These are phyloP conservation scores for Juncus inflexus DNA, from an alignment of 176 grass and related monocot species.

Conservation along the genomic window DNA sequence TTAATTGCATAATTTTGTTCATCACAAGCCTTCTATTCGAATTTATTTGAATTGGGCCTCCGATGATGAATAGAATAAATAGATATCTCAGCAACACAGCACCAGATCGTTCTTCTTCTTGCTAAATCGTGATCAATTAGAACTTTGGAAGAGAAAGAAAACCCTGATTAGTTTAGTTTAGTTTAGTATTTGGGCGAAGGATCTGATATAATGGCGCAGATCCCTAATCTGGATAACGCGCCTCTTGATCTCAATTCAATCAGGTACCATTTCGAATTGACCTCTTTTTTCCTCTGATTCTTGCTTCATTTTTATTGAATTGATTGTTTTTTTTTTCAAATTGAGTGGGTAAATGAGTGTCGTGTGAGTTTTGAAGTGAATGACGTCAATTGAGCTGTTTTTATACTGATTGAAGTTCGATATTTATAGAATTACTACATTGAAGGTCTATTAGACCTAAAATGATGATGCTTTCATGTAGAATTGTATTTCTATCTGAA, in stretches of 20 bases:
- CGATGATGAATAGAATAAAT: too few species aligned
- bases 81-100: too few species aligned
- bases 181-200: conserved; percentile 2
- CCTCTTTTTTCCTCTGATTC: not conserved
- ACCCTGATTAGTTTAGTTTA: too few species aligned
- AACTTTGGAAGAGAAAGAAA: too few species aligned
- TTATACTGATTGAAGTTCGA: too few species aligned
- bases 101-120: too few species aligned
- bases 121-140: too few species aligned
- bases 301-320: not conserved
- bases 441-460: not conserved
- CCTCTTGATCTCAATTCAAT: conserved; percentile 62
- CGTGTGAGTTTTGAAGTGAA: not conserved
- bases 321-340: not conserved
- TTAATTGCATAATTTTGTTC: too few species aligned
- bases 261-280: conserved; percentile 33
- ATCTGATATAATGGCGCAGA: conserved; percentile 67
- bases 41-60: too few species aligned
- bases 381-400: conserved; percentile 10
- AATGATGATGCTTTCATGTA: not conserved
- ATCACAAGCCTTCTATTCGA: too few species aligned
- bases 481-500: not conserved
- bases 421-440: conserved; percentile 1
- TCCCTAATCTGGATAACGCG: conserved; percentile 78
- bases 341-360: not conserved